A percentile compares a stretch with the other conserved stretches of the same genome.
Conservation (phyloP, 2,329 filamentous ascomycete genomes). For the Zymoseptoria brevis region DNA sequence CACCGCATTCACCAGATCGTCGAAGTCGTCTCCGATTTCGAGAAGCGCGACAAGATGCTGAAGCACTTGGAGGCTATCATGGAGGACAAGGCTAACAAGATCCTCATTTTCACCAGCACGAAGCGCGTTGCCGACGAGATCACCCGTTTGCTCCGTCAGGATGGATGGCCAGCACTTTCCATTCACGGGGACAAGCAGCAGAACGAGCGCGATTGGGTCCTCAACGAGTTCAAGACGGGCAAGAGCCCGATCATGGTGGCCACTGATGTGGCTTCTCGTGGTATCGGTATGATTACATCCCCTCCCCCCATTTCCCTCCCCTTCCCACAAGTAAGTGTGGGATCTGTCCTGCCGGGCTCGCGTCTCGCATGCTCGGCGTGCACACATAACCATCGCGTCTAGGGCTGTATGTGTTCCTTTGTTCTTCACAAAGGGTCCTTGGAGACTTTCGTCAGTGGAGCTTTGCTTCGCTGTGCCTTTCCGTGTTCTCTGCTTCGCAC, state of each 20-base stretch:
- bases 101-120: slow-evolving; percentile 79
- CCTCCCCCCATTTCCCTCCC: slow-evolving; percentile 26
- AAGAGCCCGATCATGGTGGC: slow-evolving; percentile 99
- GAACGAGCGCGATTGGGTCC: slow-evolving; percentile 98
- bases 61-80: slow-evolving; percentile 97
- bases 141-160: slow-evolving; percentile 91
- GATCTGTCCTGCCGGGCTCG: slow-evolving; percentile 65
- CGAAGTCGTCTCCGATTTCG: slow-evolving; percentile 89
- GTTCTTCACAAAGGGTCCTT: slow-evolving; percentile 79
- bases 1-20: slow-evolving; percentile 97
- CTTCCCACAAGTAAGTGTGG: slow-evolving; percentile 46
- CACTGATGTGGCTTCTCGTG: slow-evolving; percentile 98
- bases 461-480: slow-evolving; percentile 51
- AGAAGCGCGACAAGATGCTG: slow-evolving; percentile 96
- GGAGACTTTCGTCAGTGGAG: slow-evolving; percentile 50
- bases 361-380: slow-evolving; percentile 77
- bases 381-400: slow-evolving; percentile 78
- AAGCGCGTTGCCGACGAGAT: slow-evolving; percentile 97
- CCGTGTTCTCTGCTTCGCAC: slow-evolving; percentile 67
- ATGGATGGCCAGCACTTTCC: slow-evolving; percentile 94
- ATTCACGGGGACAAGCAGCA: slow-evolving; percentile 99
- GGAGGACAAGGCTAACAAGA: slow-evolving; percentile 93
- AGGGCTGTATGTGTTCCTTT: slow-evolving; percentile 76
- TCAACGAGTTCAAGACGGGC: slow-evolving; percentile 98
- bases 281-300: slow-evolving; percentile 91